These are phyloP conservation scores for Apodospora peruviana DNA, from an alignment of 495 filamentous ascomycete genomes.

Conservation along the genomic window DNA sequence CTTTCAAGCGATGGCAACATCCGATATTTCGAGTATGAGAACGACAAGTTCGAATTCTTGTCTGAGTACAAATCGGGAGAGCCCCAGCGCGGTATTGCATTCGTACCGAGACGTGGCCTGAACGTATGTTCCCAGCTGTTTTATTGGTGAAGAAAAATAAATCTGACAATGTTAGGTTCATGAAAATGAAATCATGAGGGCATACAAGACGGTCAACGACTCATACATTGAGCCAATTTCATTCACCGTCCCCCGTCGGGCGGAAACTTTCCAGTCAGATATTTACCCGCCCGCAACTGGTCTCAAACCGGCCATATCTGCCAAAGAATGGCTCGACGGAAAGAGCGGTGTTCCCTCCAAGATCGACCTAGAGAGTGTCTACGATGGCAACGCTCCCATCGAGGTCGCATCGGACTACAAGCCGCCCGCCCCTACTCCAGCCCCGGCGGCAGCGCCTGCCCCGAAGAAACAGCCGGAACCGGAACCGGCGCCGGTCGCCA, in stretches of 20 bases:
- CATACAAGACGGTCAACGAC: conserved; percentile 95
- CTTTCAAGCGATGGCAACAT: conserved; percentile 85
- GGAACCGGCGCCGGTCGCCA: conserved; percentile 34
- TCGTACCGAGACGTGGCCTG: conserved; percentile 90
- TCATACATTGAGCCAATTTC: conserved; percentile 92
- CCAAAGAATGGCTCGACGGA: conserved; percentile 79
- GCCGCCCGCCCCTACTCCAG: conserved; percentile 41
- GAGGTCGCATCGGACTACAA: conserved; percentile 69
- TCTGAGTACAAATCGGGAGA: conserved; percentile 94
- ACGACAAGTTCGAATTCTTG: conserved; percentile 95
- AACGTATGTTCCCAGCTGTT: conserved; percentile 51
- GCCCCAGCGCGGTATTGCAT: conserved; percentile 90
- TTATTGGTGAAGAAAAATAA: not conserved
- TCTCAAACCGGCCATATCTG: conserved; percentile 68
- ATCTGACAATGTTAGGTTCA: conserved; percentile 53
- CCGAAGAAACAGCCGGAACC: conserved; percentile 52
- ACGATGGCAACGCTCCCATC: conserved; percentile 71
- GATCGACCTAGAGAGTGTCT: conserved; percentile 88
- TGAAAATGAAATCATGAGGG: conserved; percentile 93
- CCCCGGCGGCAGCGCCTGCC: conserved; percentile 37
- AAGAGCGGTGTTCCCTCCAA: conserved; percentile 79
- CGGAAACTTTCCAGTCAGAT: conserved; percentile 96
- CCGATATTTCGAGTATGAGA: conserved; percentile 93
- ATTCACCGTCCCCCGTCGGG: conserved; percentile 89
- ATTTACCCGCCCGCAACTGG: conserved; percentile 86